Percentiles rank a stretch among this genome's conserved stretches.
Evolutionary conservation across 2,329 filamentous ascomycete genomes (phyloP).

Genomic region (Ophiostoma sp.): DNA sequence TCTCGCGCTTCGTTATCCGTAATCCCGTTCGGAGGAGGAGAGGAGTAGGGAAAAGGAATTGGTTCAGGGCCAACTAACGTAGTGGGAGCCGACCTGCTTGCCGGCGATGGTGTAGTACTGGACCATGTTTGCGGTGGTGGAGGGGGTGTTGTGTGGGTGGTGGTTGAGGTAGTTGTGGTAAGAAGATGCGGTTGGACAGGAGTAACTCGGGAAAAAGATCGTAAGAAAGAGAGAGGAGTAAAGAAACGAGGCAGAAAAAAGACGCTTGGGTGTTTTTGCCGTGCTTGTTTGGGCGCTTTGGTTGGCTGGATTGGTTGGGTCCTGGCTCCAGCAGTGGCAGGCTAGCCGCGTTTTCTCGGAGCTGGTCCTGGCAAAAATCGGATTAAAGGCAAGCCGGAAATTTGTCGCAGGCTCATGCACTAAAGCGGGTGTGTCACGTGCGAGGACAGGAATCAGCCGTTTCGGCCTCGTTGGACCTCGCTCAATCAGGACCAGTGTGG

Average conservation of each 20-base stretch:
- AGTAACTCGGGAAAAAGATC: slow-evolving; percentile 11
- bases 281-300: background rate
- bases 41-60: too few species aligned
- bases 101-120: slow-evolving; percentile 57
- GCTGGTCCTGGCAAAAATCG: slow-evolving; percentile 11
- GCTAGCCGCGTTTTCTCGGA: too few species aligned
- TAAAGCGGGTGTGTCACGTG: slow-evolving; percentile 11
- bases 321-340: background rate
- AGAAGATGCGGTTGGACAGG: background rate
- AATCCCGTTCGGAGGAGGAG: background rate
- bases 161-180: background rate
- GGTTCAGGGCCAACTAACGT: slow-evolving; percentile 47
- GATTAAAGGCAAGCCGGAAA: slow-evolving; percentile 20
- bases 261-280: slow-evolving; percentile 24
- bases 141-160: background rate
- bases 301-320: background rate
- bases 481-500: background rate
- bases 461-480: background rate
- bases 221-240: background rate
- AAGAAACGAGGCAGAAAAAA: slow-evolving; percentile 24
- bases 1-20: background rate
- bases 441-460: background rate
- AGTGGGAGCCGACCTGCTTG: slow-evolving; percentile 61
- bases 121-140: slow-evolving; percentile 42
- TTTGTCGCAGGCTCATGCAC: slow-evolving; percentile 4